These are phyloP conservation scores for Marchantia polymorpha DNA, from an alignment of 225 moss, liverwort and hornwort species.

Conservation along the genomic window DNA sequence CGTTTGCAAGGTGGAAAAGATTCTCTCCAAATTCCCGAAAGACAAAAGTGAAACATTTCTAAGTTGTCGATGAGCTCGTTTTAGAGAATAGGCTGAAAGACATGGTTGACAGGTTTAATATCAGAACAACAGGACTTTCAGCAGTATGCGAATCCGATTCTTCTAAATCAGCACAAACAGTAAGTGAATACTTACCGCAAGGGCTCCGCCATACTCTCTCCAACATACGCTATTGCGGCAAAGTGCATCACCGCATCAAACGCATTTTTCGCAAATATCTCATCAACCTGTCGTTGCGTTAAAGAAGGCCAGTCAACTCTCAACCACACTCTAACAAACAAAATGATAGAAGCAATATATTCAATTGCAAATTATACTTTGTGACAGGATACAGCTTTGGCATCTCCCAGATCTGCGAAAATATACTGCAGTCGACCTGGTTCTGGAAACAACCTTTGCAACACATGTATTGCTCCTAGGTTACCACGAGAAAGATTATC, in stretches of 20 bases:
- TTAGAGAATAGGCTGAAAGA: not conserved
- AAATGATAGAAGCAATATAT: not conserved
- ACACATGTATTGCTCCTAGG: constrained; percentile 66
- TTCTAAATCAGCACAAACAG: not conserved
- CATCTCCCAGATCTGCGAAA: constrained; percentile 81
- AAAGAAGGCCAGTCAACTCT: not conserved
- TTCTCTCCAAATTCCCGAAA: not conserved
- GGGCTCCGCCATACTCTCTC: constrained; percentile 87
- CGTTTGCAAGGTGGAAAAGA: too few species aligned
- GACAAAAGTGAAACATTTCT: not conserved
- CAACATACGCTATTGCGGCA: constrained; percentile 93
- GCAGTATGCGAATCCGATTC: not conserved
- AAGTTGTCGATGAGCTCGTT: not conserved
- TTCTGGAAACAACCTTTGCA: constrained; percentile 71
- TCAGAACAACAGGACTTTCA: not conserved
- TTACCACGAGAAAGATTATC: constrained; percentile 95
- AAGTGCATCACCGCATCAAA: constrained; percentile 96
- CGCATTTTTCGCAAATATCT: constrained; percentile 63
- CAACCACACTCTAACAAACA: not conserved
- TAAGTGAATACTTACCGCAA: constrained; percentile 44
- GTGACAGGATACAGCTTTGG: constrained; percentile 74
- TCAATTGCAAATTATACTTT: not conserved
- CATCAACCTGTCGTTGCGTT: constrained; percentile 66
- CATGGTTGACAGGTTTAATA: not conserved
- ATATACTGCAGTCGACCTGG: constrained; percentile 72